Evolutionary conservation across 805 yeast species (phyloP).

Genomic region (Candida ficus): DNA sequence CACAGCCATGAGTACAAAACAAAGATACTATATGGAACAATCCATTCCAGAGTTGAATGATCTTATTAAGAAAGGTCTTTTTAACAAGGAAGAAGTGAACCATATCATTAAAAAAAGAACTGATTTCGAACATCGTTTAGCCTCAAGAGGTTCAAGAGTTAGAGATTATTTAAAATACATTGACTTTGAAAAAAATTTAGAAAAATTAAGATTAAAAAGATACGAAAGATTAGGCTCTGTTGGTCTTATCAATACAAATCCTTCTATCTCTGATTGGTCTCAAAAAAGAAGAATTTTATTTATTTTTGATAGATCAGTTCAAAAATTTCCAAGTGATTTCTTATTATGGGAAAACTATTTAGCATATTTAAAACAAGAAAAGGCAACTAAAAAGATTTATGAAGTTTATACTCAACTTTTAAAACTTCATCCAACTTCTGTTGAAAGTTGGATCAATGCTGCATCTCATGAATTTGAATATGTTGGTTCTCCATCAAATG

Average conservation of each 20-base stretch:
- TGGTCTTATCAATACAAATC: constrained; percentile 50
- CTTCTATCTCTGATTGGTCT: constrained; percentile 81
- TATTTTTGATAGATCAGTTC: constrained; percentile 77
- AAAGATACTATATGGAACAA: constrained; percentile 54
- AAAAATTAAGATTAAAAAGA: constrained; percentile 70
- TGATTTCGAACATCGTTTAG: constrained; percentile 88
- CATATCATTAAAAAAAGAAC: constrained; percentile 89
- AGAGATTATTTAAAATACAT: constrained; percentile 75
- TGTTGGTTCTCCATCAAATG: constrained; percentile 83
- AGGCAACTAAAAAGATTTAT: constrained; percentile 67
- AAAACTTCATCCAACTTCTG: constrained; percentile 85
- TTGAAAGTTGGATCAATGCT: constrained; percentile 90
- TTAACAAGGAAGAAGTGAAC: constrained; percentile 76
- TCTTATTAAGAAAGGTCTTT: constrained; percentile 71
- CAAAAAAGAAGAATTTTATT: constrained; percentile 75
- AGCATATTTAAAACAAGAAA: constrained; percentile 58
- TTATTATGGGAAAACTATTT: constrained; percentile 77
- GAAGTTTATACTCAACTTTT: constrained; percentile 72
- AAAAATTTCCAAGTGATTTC: constrained; percentile 72
- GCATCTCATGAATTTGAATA: constrained; percentile 90
- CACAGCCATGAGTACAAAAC: constrained; percentile 35
- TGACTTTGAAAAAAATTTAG: constrained; percentile 76
- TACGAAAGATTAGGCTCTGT: constrained; percentile 53
- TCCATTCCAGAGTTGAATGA: constrained; percentile 92
- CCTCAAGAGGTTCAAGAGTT: constrained; percentile 75